These are phyloP conservation scores for Amauroascus verrucosus DNA, from an alignment of 2,329 filamentous ascomycete species.

Conservation along the genomic window DNA sequence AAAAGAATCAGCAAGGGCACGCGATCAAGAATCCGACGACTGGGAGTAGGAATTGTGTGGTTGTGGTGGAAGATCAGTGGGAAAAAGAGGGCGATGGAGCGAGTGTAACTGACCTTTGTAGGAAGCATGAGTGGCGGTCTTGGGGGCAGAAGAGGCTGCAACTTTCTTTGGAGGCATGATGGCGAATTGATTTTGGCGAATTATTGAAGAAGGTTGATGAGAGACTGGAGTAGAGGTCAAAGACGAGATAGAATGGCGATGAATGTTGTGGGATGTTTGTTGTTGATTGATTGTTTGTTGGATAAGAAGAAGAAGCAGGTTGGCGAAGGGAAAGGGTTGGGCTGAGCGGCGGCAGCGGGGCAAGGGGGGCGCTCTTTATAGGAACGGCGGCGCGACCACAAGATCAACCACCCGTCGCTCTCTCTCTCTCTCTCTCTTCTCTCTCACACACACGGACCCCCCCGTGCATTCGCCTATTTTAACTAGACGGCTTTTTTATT, in stretches of 20 bases:
- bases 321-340: slow-evolving; percentile 22
- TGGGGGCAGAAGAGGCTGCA: slow-evolving; percentile 30
- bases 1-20: slow-evolving; percentile 43
- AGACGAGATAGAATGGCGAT: slow-evolving; percentile 15
- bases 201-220: slow-evolving; percentile 9
- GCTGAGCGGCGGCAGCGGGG: slow-evolving; percentile 13
- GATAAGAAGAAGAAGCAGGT: slow-evolving; percentile 23
- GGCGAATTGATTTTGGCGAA: slow-evolving; percentile 16
- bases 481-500: too few species aligned
- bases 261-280: slow-evolving; percentile 7
- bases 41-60: slow-evolving; percentile 37
- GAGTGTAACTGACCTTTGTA: slow-evolving; percentile 60
- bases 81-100: too few species aligned
- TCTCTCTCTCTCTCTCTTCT: neutral
- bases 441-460: neutral
- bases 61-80: slow-evolving; percentile 35
- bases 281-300: slow-evolving; percentile 10
- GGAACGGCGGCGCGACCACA: slow-evolving; percentile 23
- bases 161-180: slow-evolving; percentile 59
- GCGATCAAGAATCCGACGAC: slow-evolving; percentile 39
- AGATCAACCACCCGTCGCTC: slow-evolving; percentile 26
- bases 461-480: too few species aligned
- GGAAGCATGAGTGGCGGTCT: slow-evolving; percentile 49
- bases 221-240: slow-evolving; percentile 15
- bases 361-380: slow-evolving; percentile 15